A percentile compares a stretch with the other conserved stretches of the same genome.
Evolutionary conservation across 2,329 filamentous ascomycete genomes (phyloP).

Genomic region (Trichoderma simmonsii): DNA sequence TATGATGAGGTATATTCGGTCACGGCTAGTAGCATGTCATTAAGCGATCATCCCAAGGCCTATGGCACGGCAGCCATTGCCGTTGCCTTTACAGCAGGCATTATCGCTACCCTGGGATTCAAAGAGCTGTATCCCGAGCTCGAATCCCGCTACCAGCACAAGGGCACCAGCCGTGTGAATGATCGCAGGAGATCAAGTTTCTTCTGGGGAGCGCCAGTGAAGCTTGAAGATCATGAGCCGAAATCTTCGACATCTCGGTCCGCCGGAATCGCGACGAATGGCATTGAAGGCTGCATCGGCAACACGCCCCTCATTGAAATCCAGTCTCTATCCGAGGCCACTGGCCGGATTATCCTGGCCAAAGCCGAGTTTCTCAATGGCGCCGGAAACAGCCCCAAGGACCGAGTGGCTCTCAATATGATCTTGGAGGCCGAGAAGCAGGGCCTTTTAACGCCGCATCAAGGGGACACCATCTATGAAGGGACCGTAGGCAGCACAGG

Average conservation of each 20-base stretch:
- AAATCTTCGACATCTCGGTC: constrained; percentile 21
- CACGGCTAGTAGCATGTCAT: constrained; percentile 45
- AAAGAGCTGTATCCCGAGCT: constrained; percentile 78
- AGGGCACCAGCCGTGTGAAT: constrained; percentile 6
- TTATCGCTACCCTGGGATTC: constrained; percentile 71
- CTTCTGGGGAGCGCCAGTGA: constrained; percentile 47
- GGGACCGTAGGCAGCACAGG: constrained; percentile 95
- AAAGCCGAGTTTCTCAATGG: constrained; percentile 98
- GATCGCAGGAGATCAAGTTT: constrained; percentile 40
- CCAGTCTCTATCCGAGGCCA: constrained; percentile 78
- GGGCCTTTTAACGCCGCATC: constrained; percentile 71
- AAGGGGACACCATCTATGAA: constrained; percentile 94
- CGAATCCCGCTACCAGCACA: constrained; percentile 58
- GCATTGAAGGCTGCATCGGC: constrained; percentile 89
- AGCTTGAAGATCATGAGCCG: constrained; percentile 54
- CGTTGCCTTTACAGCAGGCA: constrained; percentile 72
- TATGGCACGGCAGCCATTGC: constrained; percentile 65
- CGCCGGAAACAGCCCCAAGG: constrained; percentile 89
- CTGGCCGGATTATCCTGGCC: constrained; percentile 83
- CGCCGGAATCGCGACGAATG: constrained; percentile 55
- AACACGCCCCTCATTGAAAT: constrained; percentile 88
- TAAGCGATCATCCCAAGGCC: constrained; percentile 58
- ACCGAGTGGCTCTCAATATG: constrained; percentile 88
- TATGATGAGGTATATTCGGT: not conserved
- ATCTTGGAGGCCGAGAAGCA: constrained; percentile 76